Percentiles rank a stretch among this genome's conserved stretches.
Conservation (phyloP, 495 filamentous ascomycete genomes). For the Aspergillus cavernicola region DNA sequence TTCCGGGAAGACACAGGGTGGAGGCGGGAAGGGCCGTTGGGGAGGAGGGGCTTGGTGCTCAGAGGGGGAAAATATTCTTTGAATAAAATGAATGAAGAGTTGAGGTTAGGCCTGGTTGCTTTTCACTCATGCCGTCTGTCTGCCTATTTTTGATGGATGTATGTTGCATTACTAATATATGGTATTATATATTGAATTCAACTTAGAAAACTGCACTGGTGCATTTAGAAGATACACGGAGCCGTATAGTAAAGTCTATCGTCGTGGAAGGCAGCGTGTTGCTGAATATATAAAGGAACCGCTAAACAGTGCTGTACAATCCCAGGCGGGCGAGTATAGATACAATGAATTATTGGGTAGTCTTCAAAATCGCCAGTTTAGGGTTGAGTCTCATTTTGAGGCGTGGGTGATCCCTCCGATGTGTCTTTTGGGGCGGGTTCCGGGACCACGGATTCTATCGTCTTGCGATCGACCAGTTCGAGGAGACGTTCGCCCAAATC, state of each 20-base stretch:
- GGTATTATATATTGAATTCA: neutral
- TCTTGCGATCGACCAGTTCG: constrained; percentile 63
- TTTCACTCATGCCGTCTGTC: neutral
- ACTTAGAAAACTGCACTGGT: too few species aligned
- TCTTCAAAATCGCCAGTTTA: neutral
- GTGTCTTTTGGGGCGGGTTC: neutral
- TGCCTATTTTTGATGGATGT: too few species aligned
- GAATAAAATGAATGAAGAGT: neutral
- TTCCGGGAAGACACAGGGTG: constrained; percentile 18
- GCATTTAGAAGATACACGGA: too few species aligned
- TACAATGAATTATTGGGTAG: constrained; percentile 9
- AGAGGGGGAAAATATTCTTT: constrained; percentile 1
- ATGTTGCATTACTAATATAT: too few species aligned
- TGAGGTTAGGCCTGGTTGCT: neutral
- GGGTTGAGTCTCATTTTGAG: neutral
- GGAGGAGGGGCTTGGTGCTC: constrained; percentile 36
- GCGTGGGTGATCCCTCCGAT: constrained; percentile 8
- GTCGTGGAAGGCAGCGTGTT: neutral
- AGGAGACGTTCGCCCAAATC: constrained; percentile 65
- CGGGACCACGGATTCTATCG: constrained; percentile 14
- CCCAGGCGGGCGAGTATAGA: constrained; percentile 3
- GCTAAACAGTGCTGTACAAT: constrained; percentile 11
- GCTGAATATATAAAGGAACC: neutral
- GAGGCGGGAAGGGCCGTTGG: constrained; percentile 42
- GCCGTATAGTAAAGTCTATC: neutral